These are phyloP conservation scores for Priceomyces melissophilus DNA, from an alignment of 805 yeast species.

Conservation along the genomic window DNA sequence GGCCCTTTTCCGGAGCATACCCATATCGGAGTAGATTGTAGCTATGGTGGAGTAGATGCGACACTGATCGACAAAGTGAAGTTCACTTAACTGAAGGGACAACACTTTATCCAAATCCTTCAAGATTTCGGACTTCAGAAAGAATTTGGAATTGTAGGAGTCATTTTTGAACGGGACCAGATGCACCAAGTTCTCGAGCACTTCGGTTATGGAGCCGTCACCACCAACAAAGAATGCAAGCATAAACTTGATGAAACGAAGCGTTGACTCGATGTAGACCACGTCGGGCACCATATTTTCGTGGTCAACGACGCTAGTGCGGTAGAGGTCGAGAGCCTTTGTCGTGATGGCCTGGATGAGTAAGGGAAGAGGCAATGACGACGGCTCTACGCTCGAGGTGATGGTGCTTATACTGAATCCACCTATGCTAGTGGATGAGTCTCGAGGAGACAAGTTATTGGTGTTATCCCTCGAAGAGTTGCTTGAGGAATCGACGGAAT, in stretches of 20 bases:
- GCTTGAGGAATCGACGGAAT: slow-evolving; percentile 31
- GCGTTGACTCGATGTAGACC: slow-evolving; percentile 67
- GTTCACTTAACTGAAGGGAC: slow-evolving; percentile 31
- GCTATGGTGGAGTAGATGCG: slow-evolving; percentile 66
- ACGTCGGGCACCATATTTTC: slow-evolving; percentile 81
- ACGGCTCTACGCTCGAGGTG: slow-evolving; percentile 25
- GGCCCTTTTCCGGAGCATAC: slow-evolving; percentile 63
- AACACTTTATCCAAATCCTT: slow-evolving; percentile 33
- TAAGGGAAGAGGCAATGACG: slow-evolving; percentile 28
- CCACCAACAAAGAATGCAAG: slow-evolving; percentile 48
- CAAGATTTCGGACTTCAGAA: slow-evolving; percentile 40
- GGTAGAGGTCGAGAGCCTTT: slow-evolving; percentile 28
- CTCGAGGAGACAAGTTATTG: slow-evolving; percentile 30
- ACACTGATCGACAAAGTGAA: slow-evolving; percentile 51
- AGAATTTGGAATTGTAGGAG: slow-evolving; percentile 5
- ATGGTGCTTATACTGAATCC: slow-evolving; percentile 14
- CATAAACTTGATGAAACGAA: slow-evolving; percentile 63
- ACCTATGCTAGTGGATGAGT: slow-evolving; percentile 25
- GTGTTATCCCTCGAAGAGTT: slow-evolving; percentile 5
- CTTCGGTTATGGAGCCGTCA: slow-evolving; percentile 31
- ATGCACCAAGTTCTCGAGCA: slow-evolving; percentile 45
- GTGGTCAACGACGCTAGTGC: slow-evolving; percentile 48
- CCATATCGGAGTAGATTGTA: slow-evolving; percentile 56
- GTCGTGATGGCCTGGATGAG: slow-evolving; percentile 26
- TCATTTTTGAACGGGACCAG: slow-evolving; percentile 12